Conservation (phyloP, 2,329 filamentous ascomycete genomes). For the Cercospora sesami region DNA sequence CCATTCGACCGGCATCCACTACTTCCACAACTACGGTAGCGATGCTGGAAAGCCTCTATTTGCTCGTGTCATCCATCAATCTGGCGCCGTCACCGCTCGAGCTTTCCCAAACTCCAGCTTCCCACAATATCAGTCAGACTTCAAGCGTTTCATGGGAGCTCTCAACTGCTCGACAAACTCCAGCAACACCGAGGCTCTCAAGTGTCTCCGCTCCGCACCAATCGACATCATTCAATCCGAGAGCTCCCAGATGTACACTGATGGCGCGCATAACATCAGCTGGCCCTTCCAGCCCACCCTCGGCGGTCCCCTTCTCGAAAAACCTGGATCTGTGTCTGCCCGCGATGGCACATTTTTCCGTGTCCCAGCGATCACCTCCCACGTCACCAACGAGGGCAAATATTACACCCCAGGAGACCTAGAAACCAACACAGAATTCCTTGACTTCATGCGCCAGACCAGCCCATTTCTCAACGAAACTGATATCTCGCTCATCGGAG, state of each 20-base stretch:
- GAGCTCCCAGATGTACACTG: constrained; percentile 21
- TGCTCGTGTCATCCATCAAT: constrained; percentile 50
- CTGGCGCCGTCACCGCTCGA: constrained; percentile 49
- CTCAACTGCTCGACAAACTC: constrained; percentile 16
- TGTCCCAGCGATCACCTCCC: constrained; percentile 67
- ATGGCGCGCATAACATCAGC: constrained; percentile 10
- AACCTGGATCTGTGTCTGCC: constrained; percentile 38
- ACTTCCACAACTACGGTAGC: constrained; percentile 52
- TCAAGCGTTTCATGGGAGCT: constrained; percentile 19
- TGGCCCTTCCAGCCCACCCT: constrained; percentile 24
- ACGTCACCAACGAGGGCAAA: constrained; percentile 69
- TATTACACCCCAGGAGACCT: constrained; percentile 59
- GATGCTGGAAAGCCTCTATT: constrained; percentile 40
- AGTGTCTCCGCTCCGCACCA: constrained; percentile 17
- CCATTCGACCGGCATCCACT: constrained; percentile 67
- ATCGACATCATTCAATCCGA: constrained; percentile 18
- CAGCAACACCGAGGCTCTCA: constrained; percentile 17
- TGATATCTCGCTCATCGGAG: constrained; percentile 57
- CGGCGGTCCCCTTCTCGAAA: constrained; percentile 50
- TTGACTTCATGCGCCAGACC: constrained; percentile 60
- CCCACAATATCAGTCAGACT: constrained; percentile 21
- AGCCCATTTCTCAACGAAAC: constrained; percentile 57
- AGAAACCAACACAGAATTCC: constrained; percentile 55
- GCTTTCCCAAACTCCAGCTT: constrained; percentile 37
- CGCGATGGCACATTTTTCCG: constrained; percentile 47